Evolutionary conservation across 2,329 filamentous ascomycete species (phyloP).

Genomic region (Colletotrichum siamense): DNA sequence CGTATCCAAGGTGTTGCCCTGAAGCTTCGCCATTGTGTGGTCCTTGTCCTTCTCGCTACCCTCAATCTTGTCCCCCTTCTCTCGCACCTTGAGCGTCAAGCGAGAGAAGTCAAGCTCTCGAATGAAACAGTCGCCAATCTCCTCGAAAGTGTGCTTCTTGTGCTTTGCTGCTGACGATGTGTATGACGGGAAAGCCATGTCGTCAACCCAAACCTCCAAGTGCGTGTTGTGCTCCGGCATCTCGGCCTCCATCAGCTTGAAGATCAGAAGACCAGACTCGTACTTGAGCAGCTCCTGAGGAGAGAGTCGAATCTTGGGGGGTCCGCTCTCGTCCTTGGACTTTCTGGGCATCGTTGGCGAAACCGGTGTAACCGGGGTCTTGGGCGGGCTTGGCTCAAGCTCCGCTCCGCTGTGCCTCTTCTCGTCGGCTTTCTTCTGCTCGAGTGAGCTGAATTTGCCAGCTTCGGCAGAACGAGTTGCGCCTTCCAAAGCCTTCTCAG

Average conservation of each 20-base stretch:
- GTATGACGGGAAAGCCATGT: constrained; percentile 92
- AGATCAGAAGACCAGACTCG: constrained; percentile 91
- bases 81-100: constrained; percentile 84
- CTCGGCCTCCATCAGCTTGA: constrained; percentile 91
- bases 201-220: constrained; percentile 90
- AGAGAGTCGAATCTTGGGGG: constrained; percentile 79
- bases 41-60: constrained; percentile 73
- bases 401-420: constrained; percentile 23
- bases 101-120: constrained; percentile 97
- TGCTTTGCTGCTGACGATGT: constrained; percentile 77
- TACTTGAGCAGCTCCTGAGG: constrained; percentile 83
- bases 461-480: constrained; percentile 35
- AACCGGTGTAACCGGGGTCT: constrained; percentile 48
- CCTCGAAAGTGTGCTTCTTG: constrained; percentile 77
- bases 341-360: constrained; percentile 52
- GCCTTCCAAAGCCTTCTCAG: constrained; percentile 32
- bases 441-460: constrained; percentile 49
- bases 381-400: constrained; percentile 35
- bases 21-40: constrained; percentile 79
- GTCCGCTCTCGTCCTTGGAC: constrained; percentile 56
- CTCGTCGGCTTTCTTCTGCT: constrained; percentile 34
- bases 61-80: constrained; percentile 74
- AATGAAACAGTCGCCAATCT: constrained; percentile 94
- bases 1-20: constrained; percentile 84
- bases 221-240: constrained; percentile 78